Base-by-base conservation (phyloP, 2,329 filamentous ascomycete genomes). In the Fonsecaea monophora region DNA sequence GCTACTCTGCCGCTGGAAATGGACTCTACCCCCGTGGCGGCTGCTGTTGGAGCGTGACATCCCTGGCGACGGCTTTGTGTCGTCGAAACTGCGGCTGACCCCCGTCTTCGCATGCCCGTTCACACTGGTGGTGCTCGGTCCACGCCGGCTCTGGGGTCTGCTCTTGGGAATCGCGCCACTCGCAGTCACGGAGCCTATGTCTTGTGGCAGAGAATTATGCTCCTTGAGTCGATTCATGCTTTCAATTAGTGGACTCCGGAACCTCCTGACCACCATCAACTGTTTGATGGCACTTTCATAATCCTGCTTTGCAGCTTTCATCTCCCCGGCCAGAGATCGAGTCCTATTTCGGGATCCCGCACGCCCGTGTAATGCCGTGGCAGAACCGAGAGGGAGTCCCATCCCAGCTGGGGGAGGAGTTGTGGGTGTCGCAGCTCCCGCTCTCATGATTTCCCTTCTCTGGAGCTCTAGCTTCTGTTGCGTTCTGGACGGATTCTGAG, bases 391-490 rank as follows among this genome's bases (percentile, higher is more conserved):
- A 42, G 72, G 69, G 53, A 76, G 70, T 38, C 72, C 71, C 13
- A 78, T 74, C 56, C 80, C 80, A 57, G 78, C 75, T 1, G 73
- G 70, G 3, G 80, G 75, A 7, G 78, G 75, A 21, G 79, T 73
- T 0, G 80, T 78, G 4, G 81, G 82, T 56, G 80, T 81, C 37
- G 80, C 80, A 15, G 81, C 72, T 10, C 79, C 75, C 30, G 80
- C 80, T 10, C 80, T 81, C 54, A 73, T 69, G 25, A 68, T 71
- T 53, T 73, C 72, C 54, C 70, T 66, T 58, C 81, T 77, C 66
- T 83, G 80, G 50, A 83, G 75, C 78, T 81, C 82, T 12, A 83
- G 76, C 67, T 81, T 82, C 69, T 82, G 81, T 68, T 83, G 80
- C 4, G 81, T 83, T 58, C 81, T 77, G n/a, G 81, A 82, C 18